Base-by-base conservation (phyloP, 192 early-diverging fungal species). In the Coemansia sp. region DNA sequence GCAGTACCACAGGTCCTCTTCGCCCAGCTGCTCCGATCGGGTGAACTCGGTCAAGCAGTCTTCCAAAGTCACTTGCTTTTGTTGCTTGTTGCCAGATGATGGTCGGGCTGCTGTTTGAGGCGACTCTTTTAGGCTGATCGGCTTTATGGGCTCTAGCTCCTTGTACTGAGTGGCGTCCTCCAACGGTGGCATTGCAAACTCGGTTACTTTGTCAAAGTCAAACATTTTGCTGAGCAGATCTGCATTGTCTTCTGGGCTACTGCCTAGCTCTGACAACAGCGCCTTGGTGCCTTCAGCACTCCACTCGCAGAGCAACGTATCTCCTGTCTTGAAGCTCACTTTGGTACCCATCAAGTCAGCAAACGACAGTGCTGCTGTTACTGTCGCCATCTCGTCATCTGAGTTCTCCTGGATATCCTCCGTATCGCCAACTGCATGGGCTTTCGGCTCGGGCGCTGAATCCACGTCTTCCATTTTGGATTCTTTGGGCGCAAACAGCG, bases 1-100 rank as follows among this genome's bases (percentile, higher is more conserved):
- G 59, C 91, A 93, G 68, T 88, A 93, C 89, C 87, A 89, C 6
- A 78, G 80, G 60, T 93, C 87, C 10, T 87, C 83, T 23, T 85
- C 87, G 16, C 83, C 82, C 9, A 93, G 79, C 30, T 85, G 61
- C 65, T 93, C 91, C 57, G 89, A 81, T 38, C 82, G 81, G 30
- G 74, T 85, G 60, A 88, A 93, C 62, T 89, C 89, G 18, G 80
- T 68, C 38, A 93, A 52, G 48, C 91, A 93, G 55, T 88, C 83
- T 30, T 80, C 57, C 30, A 93, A 53, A 6, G 83, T 81, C 6
- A 91, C 68, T 64, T 53, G 50, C 33, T 19, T 46, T 48, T 58
- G 54, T 12, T 37, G 23, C 21, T 26, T 42, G 10, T n/a, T 36
- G 20, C 5, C 45, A 1, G 10, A 12, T 9, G 71, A 28, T 10